Conservation (phyloP, 345 rosid genomes). For the Salix purpurea region DNA sequence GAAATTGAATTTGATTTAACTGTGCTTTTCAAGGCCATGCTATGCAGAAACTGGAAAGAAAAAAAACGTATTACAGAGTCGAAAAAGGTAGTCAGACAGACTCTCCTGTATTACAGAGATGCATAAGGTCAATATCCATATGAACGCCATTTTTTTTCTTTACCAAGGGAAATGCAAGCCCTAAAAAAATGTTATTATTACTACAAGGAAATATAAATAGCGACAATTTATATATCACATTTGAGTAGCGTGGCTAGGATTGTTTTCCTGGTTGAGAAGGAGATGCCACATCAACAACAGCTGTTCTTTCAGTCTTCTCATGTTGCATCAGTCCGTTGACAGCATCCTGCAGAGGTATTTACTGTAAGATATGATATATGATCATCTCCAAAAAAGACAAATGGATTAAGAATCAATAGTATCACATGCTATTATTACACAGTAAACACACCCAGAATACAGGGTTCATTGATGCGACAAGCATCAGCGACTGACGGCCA, state of each 20-base stretch:
- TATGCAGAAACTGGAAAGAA: not conserved
- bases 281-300: not conserved
- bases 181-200: not conserved
- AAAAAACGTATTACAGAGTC: not conserved
- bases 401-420: not conserved
- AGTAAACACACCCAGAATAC: conserved; percentile 22
- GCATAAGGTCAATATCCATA: not conserved
- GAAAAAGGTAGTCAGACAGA: not conserved
- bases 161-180: not conserved
- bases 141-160: not conserved
- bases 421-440: not conserved
- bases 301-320: not conserved
- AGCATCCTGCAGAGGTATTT: conserved; percentile 53
- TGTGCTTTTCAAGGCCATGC: not conserved
- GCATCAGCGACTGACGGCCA: conserved; percentile 80
- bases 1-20: not conserved
- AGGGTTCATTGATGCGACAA: conserved; percentile 93
- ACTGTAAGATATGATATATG: not conserved
- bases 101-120: not conserved
- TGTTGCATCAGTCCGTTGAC: not conserved
- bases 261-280: not conserved
- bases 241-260: not conserved
- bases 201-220: not conserved
- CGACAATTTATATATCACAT: not conserved
- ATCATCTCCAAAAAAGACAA: not conserved